Percentiles rank a stretch among this genome's conserved stretches.
Conservation (phyloP, 169 alveolate genomes). For the Plasmodium vinckei region DNA sequence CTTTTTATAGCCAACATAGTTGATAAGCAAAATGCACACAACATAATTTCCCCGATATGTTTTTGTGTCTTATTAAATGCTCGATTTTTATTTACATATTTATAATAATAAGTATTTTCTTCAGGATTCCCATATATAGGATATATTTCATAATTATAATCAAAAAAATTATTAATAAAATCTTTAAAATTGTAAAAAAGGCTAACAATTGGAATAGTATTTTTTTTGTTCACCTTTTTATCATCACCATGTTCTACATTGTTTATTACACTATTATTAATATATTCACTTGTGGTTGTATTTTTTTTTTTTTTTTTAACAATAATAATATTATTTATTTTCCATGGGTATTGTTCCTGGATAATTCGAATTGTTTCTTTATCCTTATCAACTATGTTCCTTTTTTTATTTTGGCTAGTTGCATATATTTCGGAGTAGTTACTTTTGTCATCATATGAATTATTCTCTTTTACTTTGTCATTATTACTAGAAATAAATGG, state of each 20-base stretch:
- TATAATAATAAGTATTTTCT: conserved; percentile 54
- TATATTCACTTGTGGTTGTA: background rate
- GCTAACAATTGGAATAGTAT: background rate
- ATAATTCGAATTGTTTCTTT: conserved; percentile 23
- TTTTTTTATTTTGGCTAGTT: background rate
- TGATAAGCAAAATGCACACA: conserved; percentile 45
- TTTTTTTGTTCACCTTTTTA: background rate
- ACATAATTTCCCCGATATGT: conserved; percentile 14
- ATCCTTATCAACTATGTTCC: conserved; percentile 6
- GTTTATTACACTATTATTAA: background rate
- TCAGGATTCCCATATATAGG: conserved; percentile 47
- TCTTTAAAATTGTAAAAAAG: background rate
- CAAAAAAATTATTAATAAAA: conserved; percentile 3
- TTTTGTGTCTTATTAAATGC: conserved; percentile 44
- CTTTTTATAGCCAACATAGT: conserved; percentile 50
- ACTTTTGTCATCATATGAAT: too few species aligned
- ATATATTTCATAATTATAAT: conserved; percentile 33
- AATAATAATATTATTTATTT: conserved; percentile 42
- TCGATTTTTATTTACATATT: conserved; percentile 52
- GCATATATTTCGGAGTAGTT: too few species aligned
- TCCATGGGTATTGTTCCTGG: conserved; percentile 22
- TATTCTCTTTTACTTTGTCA: background rate
- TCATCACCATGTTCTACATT: background rate
- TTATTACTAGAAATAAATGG: conserved; percentile 27
- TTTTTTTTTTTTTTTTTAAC: conserved; percentile 40